A percentile compares a stretch with the other conserved stretches of the same genome.
Evolutionary conservation across 75 land plant genomes (phyloP).

Genomic region (Cupressus sempervirens): DNA sequence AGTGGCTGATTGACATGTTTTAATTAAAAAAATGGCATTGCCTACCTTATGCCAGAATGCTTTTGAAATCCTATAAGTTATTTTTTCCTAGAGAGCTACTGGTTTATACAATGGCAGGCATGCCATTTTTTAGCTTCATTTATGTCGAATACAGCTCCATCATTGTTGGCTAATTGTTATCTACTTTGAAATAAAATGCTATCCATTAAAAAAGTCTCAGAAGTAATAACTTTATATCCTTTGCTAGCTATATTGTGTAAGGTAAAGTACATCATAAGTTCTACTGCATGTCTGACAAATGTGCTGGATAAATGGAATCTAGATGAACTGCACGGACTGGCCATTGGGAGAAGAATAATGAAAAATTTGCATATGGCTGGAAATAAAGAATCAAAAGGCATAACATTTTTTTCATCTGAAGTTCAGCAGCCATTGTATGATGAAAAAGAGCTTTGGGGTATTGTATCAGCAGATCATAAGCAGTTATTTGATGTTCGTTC

Average conservation of each 20-base stretch:
- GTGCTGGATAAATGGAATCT: conserved; percentile 8
- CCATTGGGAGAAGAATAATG: conserved; percentile 83
- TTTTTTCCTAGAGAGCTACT: not conserved
- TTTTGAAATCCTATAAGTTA: not conserved
- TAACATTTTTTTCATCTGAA: conserved; percentile 13
- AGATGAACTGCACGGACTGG: conserved; percentile 97
- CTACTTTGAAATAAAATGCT: no score
- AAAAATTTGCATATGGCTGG: conserved; percentile 91
- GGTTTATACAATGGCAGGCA: not conserved
- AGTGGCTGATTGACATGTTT: not conserved
- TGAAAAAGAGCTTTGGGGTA: conserved; percentile 77
- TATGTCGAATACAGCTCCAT: not conserved
- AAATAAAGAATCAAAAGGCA: conserved; percentile 15
- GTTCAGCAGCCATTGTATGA: conserved; percentile 80
- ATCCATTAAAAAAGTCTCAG: not conserved
- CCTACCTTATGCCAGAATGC: not conserved
- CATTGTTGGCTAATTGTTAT: not conserved
- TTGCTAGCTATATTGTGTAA: not conserved
- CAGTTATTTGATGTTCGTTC: conserved; percentile 83
- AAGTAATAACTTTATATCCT: not conserved
- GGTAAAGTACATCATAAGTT: not conserved
- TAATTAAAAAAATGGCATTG: not conserved
- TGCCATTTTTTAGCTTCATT: not conserved
- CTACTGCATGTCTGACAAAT: not conserved
- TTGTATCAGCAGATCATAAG: conserved; percentile 77